Base-by-base conservation (phyloP, 352 stramenopile genomes). In the Phytophthora chlamydospora region DNA sequence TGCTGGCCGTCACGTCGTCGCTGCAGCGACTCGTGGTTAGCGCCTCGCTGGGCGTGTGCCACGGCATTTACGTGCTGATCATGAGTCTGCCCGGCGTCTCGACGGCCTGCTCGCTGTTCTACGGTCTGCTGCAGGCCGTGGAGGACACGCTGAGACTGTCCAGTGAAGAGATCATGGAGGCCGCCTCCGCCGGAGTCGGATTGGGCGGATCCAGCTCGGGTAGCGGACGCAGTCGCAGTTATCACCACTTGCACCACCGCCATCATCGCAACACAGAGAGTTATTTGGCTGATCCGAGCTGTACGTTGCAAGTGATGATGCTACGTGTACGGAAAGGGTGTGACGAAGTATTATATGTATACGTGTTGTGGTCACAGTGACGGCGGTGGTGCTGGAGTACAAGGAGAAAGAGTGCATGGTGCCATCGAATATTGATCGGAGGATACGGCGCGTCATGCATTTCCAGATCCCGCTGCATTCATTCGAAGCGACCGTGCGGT, bases 401-500 rank as follows among this genome's bases (percentile, higher is more conserved):
- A 83, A 87, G 17, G 85, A 94, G 48, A 96, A 95, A 45, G 85
- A 96, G 48, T 85, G 76, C 61, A 83, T 86, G 63, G 79, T 96
- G 52, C 82, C 86, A 24, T 78, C 75, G 40, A 91, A 84, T 58
- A 93, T 95, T 66, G 91, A 93, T 63, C 71, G 80, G 36, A 81
- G 88, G 63, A 96, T 96, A 80, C 85, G 90, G 41, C 85, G 87
- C 16, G 84, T 94, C 47, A 96, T 96, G 88, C 88, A 96, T 48
- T 92, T 95, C 55, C 77, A 91, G 66, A 93, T 95, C 56, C 84
- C 85, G 19, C 64, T 93, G 43, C 76, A 85, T 58, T 89, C 87
- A 2, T 96, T 96, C 62, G 87, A 96, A 46, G 87, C 87, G 0
- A 96, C 81, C 0, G 85, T 96, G 33, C 71, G 86, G 12, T 71